A percentile compares a stretch with the other conserved stretches of the same genome.
Conservation (phyloP, 2,329 filamentous ascomycete species). For the Phyllosticta citriasiana region DNA sequence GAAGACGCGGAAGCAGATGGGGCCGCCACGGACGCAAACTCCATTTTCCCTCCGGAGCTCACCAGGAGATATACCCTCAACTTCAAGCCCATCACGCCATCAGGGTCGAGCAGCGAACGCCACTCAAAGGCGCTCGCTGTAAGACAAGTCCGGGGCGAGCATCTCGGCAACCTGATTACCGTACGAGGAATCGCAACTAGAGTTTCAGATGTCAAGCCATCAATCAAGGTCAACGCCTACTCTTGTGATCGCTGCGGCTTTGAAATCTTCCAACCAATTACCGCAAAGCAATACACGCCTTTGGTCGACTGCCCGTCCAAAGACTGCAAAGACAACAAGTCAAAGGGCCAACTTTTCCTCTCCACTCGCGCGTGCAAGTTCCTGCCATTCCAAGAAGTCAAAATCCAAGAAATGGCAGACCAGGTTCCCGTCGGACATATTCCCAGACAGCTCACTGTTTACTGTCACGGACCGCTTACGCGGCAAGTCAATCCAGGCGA, state of each 20-base stretch:
- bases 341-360: slow-evolving; percentile 85
- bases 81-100: slow-evolving; percentile 81
- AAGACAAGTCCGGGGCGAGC: slow-evolving; percentile 82
- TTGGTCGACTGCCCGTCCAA: slow-evolving; percentile 76
- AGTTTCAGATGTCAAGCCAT: slow-evolving; percentile 94
- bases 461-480: slow-evolving; percentile 80
- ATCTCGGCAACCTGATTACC: slow-evolving; percentile 87
- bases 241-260: slow-evolving; percentile 93
- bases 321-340: slow-evolving; percentile 84
- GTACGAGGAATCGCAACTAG: slow-evolving; percentile 88
- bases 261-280: slow-evolving; percentile 95
- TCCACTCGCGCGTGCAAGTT: slow-evolving; percentile 97
- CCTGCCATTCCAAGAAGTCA: slow-evolving; percentile 93
- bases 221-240: slow-evolving; percentile 96
- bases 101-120: slow-evolving; percentile 52
- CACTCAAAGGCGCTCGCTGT: slow-evolving; percentile 66
- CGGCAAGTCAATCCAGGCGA: slow-evolving; percentile 87
- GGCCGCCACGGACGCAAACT: slow-evolving; percentile 52
- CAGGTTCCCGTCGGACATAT: slow-evolving; percentile 98
- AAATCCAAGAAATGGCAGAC: slow-evolving; percentile 98
- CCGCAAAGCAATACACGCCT: slow-evolving; percentile 81
- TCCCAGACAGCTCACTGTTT: slow-evolving; percentile 77
- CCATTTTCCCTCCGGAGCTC: slow-evolving; percentile 83
- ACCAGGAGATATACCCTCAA: slow-evolving; percentile 91
- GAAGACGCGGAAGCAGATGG: slow-evolving; percentile 30